phyloP scores from a whole-genome alignment of 441 rosid species.

The Daphne laureola region DNA sequence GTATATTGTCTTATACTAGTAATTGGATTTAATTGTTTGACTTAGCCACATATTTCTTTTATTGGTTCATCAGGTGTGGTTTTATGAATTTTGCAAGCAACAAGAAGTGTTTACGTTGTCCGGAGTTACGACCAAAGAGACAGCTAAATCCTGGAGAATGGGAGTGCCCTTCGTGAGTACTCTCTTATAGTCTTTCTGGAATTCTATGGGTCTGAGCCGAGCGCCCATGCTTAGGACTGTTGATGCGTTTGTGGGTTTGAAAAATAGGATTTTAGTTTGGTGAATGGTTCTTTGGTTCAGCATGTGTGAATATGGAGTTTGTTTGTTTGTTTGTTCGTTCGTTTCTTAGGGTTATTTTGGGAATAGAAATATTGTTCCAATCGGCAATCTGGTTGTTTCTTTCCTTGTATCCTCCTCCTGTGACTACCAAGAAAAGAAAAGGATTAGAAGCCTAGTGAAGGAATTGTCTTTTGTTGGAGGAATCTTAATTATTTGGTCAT shows the following conservation, averaged over 20 bases:
- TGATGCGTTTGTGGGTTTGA: too few species aligned
- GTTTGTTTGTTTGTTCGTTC: too few species aligned
- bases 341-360: too few species aligned
- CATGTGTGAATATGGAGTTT: neutral
- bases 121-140: conserved; percentile 46
- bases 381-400: too few species aligned
- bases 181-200: neutral
- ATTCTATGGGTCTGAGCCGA: too few species aligned
- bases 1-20: neutral
- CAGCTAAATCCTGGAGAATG: conserved; percentile 74
- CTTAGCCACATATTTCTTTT: conserved; percentile 1
- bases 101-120: conserved; percentile 56
- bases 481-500: too few species aligned
- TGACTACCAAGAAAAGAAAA: too few species aligned
- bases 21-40: neutral
- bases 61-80: conserved; percentile 44
- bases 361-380: too few species aligned
- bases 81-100: conserved; percentile 94
- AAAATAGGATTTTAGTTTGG: neutral
- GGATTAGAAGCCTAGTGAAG: too few species aligned
- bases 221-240: too few species aligned
- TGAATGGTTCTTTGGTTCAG: neutral
- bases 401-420: too few species aligned
- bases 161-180: conserved; percentile 83
- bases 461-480: too few species aligned